phyloP scores from a whole-genome alignment of 352 stramenopile genomes.

The Globisporangium acanthophoron region DNA sequence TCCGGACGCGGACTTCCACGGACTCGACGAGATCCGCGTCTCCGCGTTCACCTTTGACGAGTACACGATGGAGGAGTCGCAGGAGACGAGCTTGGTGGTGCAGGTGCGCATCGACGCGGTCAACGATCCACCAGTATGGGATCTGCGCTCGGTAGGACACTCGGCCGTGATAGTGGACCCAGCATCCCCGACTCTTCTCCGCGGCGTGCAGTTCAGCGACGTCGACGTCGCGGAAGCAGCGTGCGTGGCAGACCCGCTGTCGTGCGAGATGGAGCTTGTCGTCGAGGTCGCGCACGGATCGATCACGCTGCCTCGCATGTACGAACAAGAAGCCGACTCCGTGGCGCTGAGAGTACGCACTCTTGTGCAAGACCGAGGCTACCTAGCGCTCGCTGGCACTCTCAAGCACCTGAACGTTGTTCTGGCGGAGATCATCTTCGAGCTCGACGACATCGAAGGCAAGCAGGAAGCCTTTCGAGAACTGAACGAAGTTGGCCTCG shows the following conservation, averaged over 20 bases:
- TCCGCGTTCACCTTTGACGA: conserved; percentile 35
- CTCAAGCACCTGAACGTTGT: conserved; percentile 31
- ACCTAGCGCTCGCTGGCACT: conserved; percentile 30
- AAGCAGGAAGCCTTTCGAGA: conserved; percentile 1
- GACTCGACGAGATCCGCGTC: conserved; percentile 37
- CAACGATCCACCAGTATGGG: conserved; percentile 62
- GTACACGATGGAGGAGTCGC: conserved; percentile 31
- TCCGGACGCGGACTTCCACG: conserved; percentile 33
- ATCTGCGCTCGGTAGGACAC: conserved; percentile 18
- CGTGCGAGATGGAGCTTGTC: conserved; percentile 50
- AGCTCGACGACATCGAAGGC: conserved; percentile 25
- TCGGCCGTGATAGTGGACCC: conserved; percentile 1
- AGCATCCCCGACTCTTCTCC: conserved; percentile 19
- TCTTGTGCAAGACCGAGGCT: conserved; percentile 12
- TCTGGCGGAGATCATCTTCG: conserved; percentile 41
- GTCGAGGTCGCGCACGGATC: conserved; percentile 36
- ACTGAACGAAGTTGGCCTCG: conserved; percentile 29
- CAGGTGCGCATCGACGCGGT: conserved; percentile 35
- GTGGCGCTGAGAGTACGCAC: not conserved
- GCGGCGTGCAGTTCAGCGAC: conserved; percentile 39
- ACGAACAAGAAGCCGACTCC: conserved; percentile 1
- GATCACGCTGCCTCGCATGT: conserved; percentile 28
- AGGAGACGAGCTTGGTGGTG: conserved; percentile 20
- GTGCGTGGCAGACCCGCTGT: conserved; percentile 2
- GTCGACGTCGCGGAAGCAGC: conserved; percentile 23